Conservation (phyloP, 2,329 filamentous ascomycete genomes). For the Aspergillus piperis region DNA sequence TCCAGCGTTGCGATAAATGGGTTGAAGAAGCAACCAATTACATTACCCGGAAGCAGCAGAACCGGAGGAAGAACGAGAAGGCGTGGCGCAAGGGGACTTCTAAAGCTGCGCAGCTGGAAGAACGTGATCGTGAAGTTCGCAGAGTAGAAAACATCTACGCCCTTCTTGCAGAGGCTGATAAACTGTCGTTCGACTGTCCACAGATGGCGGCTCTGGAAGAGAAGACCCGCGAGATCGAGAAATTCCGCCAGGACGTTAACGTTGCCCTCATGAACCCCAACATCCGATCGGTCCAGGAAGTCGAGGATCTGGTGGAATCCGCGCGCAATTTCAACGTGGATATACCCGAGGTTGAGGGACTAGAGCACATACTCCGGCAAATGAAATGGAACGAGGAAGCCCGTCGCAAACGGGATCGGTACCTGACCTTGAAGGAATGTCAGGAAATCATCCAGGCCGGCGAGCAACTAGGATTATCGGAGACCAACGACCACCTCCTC, state of each 20-base stretch:
- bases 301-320: constrained; percentile 88
- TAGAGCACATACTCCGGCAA: constrained; percentile 79
- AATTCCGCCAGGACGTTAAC: constrained; percentile 77
- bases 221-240: constrained; percentile 78
- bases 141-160: constrained; percentile 87
- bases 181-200: constrained; percentile 87
- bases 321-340: constrained; percentile 89
- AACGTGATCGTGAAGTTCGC: constrained; percentile 78
- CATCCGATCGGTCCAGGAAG: constrained; percentile 66
- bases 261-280: constrained; percentile 68
- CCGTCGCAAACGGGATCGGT: constrained; percentile 63
- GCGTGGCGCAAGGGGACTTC: constrained; percentile 71
- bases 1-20: constrained; percentile 96
- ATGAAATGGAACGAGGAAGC: constrained; percentile 86
- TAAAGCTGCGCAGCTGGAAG: constrained; percentile 79
- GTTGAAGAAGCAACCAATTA: constrained; percentile 96
- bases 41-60: constrained; percentile 96
- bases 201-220: constrained; percentile 86
- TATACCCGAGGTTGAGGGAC: constrained; percentile 79
- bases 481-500: constrained; percentile 76
- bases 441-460: constrained; percentile 76
- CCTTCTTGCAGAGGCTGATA: constrained; percentile 78
- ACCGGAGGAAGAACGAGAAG: constrained; percentile 91
- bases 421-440: constrained; percentile 76
- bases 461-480: constrained; percentile 72